These are phyloP conservation scores for Golubevia sp. DNA, from an alignment of 1,284 basidiomycete species.

Conservation along the genomic window DNA sequence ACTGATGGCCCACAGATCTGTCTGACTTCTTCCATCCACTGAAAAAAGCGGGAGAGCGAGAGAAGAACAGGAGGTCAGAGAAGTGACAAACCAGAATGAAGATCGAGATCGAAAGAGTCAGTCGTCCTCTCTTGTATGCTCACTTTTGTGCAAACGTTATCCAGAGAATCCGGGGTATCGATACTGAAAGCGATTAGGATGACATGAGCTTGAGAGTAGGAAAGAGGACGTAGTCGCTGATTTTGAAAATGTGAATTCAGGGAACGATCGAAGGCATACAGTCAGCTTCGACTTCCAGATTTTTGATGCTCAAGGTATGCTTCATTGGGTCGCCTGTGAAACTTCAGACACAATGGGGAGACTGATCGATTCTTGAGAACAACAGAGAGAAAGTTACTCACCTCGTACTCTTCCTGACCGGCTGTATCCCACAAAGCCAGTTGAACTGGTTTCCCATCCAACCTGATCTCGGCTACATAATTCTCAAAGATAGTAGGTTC, in stretches of 20 bases:
- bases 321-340: too few relatives aligned
- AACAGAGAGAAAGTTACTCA: too few relatives aligned
- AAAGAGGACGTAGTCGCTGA: conserved; percentile 46
- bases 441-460: conserved; percentile 51
- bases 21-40: conserved; percentile 33
- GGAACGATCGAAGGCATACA: too few relatives aligned
- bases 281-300: too few relatives aligned
- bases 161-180: conserved; percentile 50
- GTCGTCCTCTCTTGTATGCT: not conserved
- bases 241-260: too few relatives aligned
- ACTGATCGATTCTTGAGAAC: too few relatives aligned
- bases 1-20: conserved; percentile 67
- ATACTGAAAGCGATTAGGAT: conserved; percentile 52
- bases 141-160: conserved; percentile 46
- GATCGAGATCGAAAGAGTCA: not conserved
- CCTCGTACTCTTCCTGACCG: conserved; percentile 54
- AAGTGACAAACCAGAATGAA: not conserved
- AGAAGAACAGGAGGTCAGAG: not conserved
- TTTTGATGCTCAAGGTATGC: too few relatives aligned
- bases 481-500: conserved; percentile 43
- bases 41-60: not conserved
- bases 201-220: conserved; percentile 51
- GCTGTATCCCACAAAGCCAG: conserved; percentile 54
- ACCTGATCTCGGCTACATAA: conserved; percentile 50
- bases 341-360: too few relatives aligned